phyloP scores from a whole-genome alignment of 2,329 filamentous ascomycete genomes.

The Exophiala viscosa region DNA sequence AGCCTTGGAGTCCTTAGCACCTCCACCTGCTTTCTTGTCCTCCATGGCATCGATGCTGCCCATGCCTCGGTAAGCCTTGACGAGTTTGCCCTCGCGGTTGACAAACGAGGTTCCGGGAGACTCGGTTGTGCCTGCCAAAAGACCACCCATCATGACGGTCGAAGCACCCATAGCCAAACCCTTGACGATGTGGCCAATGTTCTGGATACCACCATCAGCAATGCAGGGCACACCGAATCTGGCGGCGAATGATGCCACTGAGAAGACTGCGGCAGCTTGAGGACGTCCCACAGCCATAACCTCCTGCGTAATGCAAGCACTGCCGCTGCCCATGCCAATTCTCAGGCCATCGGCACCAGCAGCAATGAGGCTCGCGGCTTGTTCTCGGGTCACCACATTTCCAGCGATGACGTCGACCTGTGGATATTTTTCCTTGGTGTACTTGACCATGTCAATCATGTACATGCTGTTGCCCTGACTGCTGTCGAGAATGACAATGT shows the following conservation, averaged over 20 bases:
- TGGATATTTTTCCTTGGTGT: constrained; percentile 83
- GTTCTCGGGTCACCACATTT: constrained; percentile 96
- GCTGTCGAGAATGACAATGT: constrained; percentile 92
- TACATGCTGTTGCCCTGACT: constrained; percentile 98
- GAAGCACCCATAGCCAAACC: constrained; percentile 89
- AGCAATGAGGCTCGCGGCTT: constrained; percentile 86
- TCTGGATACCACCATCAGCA: constrained; percentile 95
- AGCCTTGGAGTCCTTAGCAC: constrained; percentile 62
- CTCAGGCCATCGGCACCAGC: constrained; percentile 93
- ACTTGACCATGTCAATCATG: constrained; percentile 98
- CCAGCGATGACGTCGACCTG: constrained; percentile 91
- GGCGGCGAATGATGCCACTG: constrained; percentile 82
- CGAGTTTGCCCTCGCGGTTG: constrained; percentile 91
- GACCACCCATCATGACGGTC: constrained; percentile 98
- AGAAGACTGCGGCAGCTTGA: constrained; percentile 89
- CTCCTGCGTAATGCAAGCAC: constrained; percentile 97
- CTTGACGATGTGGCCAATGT: constrained; percentile 98
- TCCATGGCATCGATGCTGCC: constrained; percentile 99
- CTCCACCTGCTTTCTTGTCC: constrained; percentile 88
- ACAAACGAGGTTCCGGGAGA: constrained; percentile 96
- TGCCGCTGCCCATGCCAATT: constrained; percentile 98
- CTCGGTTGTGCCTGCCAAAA: constrained; percentile 94
- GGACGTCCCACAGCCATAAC: constrained; percentile 98
- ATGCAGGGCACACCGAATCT: constrained; percentile 97
- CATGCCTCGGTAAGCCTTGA: constrained; percentile 99